phyloP scores from a whole-genome alignment of 768 basidiomycete genomes.

The Strobilomyces dryophilus region DNA sequence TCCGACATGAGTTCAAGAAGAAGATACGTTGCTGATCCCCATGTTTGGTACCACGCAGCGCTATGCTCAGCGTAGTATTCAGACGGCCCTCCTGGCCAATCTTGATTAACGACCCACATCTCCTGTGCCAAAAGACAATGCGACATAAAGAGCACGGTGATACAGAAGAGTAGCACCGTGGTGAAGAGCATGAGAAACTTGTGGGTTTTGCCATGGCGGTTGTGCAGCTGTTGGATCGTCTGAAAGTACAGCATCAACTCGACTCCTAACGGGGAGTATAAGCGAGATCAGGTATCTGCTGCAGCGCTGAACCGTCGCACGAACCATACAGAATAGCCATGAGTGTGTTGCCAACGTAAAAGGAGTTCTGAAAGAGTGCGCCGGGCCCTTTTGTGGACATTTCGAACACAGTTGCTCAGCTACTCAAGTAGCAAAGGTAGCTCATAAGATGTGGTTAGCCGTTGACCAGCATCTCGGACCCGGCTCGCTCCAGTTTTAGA shows the following conservation, averaged over 20 bases:
- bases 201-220: not conserved
- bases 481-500: no score
- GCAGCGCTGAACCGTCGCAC: no score
- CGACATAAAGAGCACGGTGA: not conserved
- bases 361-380: no score
- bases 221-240: not conserved
- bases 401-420: no score
- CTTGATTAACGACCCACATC: not conserved
- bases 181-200: not conserved
- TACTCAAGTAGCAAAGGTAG: no score
- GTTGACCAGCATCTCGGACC: no score
- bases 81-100: not conserved
- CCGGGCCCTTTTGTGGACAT: no score
- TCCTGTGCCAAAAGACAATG: not conserved
- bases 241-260: not conserved
- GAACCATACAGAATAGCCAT: not conserved
- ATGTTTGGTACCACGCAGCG: not conserved
- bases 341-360: no score
- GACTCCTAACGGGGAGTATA: not conserved
- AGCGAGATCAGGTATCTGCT: no score
- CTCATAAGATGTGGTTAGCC: no score
- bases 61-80: not conserved
- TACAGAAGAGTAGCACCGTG: not conserved
- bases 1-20: not conserved
- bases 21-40: not conserved